phyloP scores from a whole-genome alignment of 2,329 filamentous ascomycete species.

The Diaporthe citri region DNA sequence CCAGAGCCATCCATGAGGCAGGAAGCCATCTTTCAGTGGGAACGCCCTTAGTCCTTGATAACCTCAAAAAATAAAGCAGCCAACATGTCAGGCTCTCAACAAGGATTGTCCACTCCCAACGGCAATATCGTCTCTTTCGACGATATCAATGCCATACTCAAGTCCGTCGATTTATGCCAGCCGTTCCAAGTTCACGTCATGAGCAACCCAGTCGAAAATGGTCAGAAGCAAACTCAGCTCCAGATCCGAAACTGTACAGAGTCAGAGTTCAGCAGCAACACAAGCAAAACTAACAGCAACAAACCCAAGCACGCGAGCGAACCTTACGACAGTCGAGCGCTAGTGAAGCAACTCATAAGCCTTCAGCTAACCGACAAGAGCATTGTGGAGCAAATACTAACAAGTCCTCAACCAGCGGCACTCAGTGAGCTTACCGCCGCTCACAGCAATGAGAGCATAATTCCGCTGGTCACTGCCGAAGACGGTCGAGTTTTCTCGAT shows the following conservation, averaged over 20 bases:
- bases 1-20: background rate
- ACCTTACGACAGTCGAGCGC: background rate
- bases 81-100: background rate
- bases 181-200: background rate
- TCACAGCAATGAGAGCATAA: background rate
- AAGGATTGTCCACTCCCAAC: background rate
- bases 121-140: background rate
- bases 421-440: conserved; percentile 7
- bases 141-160: background rate
- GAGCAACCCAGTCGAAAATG: background rate
- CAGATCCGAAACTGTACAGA: background rate
- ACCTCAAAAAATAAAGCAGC: too few species aligned
- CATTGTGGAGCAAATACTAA: background rate
- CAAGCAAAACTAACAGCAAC: background rate
- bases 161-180: background rate
- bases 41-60: background rate
- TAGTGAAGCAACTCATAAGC: conserved; percentile 19
- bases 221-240: background rate
- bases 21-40: background rate
- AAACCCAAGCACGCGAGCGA: too few species aligned
- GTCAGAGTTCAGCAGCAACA: too few species aligned
- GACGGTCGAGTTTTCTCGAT: conserved; percentile 15
- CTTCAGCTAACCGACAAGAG: background rate
- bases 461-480: conserved; percentile 1
- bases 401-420: background rate